These are phyloP conservation scores for Amyloporia xantha DNA, from an alignment of 768 basidiomycete species.

Conservation along the genomic window DNA sequence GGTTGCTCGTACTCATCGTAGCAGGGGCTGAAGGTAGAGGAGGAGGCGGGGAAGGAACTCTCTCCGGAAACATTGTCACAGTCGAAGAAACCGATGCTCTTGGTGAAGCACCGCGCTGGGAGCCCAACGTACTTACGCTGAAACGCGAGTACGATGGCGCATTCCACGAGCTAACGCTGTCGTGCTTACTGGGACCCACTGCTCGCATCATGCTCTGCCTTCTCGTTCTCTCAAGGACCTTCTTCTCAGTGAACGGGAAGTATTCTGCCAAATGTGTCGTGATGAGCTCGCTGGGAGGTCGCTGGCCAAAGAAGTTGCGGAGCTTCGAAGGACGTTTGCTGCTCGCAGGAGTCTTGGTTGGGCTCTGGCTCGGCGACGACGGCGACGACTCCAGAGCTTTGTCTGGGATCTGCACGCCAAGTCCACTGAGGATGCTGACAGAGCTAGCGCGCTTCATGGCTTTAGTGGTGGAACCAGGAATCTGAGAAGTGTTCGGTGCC, in stretches of 20 bases:
- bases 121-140: slow-evolving; percentile 51
- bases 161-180: slow-evolving; percentile 40
- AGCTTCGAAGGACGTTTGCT: slow-evolving; percentile 53
- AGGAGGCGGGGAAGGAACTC: slow-evolving; percentile 8
- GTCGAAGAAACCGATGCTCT: slow-evolving; percentile 19
- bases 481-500: not conserved
- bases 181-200: slow-evolving; percentile 44
- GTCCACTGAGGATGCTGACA: slow-evolving; percentile 87
- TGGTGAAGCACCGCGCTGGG: slow-evolving; percentile 32
- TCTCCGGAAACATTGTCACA: slow-evolving; percentile 12
- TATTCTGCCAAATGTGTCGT: slow-evolving; percentile 90
- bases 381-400: slow-evolving; percentile 42
- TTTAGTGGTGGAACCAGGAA: slow-evolving; percentile 24
- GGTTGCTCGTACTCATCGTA: slow-evolving; percentile 6
- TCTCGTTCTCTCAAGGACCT: slow-evolving; percentile 80
- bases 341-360: slow-evolving; percentile 22
- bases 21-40: slow-evolving; percentile 1
- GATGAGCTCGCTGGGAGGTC: slow-evolving; percentile 96
- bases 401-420: slow-evolving; percentile 82
- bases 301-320: slow-evolving; percentile 96
- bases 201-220: slow-evolving; percentile 82
- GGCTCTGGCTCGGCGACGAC: slow-evolving; percentile 24
- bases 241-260: slow-evolving; percentile 92
- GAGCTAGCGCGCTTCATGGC: slow-evolving; percentile 89
- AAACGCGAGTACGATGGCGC: slow-evolving; percentile 48